A percentile compares a stretch with the other conserved stretches of the same genome.
These are phyloP conservation scores for Puya raimondii DNA, from an alignment of 176 grass and related monocot species.

Conservation along the genomic window DNA sequence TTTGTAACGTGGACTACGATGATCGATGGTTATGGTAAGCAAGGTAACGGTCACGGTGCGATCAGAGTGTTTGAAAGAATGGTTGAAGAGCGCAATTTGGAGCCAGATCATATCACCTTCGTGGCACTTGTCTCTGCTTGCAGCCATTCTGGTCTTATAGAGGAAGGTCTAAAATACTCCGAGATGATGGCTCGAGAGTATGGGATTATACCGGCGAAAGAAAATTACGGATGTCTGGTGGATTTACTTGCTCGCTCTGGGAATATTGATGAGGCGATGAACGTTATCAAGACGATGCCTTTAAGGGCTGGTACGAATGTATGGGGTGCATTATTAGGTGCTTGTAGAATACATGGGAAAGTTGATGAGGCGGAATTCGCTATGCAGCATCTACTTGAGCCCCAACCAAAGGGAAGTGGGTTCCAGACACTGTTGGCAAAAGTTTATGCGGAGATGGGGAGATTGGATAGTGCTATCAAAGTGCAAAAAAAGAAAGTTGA, in stretches of 20 bases:
- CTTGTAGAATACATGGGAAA: conserved; percentile 24
- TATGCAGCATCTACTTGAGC: background rate
- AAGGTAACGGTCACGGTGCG: conserved; percentile 24
- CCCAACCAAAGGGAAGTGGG: conserved; percentile 6
- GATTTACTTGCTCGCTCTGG: conserved; percentile 30
- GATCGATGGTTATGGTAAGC: conserved; percentile 23
- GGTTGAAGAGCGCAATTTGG: conserved; percentile 14
- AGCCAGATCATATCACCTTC: conserved; percentile 23
- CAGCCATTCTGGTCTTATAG: conserved; percentile 29
- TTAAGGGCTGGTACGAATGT: conserved; percentile 15
- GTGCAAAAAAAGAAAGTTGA: conserved; percentile 10
- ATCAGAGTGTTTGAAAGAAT: conserved; percentile 21
- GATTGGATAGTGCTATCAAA: conserved; percentile 15
- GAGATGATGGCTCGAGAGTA: conserved; percentile 20
- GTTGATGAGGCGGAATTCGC: conserved; percentile 19
- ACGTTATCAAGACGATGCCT: conserved; percentile 15
- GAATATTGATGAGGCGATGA: conserved; percentile 18
- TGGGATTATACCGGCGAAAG: conserved; percentile 20
- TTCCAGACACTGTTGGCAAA: conserved; percentile 23
- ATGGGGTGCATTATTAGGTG: conserved; percentile 28
- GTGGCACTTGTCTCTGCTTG: conserved; percentile 31
- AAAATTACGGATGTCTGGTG: conserved; percentile 32
- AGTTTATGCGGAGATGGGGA: conserved; percentile 20
- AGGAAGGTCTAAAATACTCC: conserved; percentile 26
- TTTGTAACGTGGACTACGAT: conserved; percentile 21